Evolutionary conservation across 306 rosid species (phyloP).

Genomic region (Trifolium dubium): DNA sequence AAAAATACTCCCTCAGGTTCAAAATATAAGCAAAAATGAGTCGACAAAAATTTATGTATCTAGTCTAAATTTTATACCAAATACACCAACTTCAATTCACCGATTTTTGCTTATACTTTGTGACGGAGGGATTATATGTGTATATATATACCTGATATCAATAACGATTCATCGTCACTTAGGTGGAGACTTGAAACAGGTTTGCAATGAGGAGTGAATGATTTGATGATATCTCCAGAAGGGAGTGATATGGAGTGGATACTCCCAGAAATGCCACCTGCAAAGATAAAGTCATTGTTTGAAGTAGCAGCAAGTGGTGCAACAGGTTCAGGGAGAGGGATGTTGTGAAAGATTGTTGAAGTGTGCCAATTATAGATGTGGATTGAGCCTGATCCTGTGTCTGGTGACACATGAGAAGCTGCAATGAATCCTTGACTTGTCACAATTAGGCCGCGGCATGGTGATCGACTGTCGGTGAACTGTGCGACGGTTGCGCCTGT

Average conservation of each 20-base stretch:
- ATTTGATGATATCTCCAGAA: constrained; percentile 57
- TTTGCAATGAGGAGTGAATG: constrained; percentile 49
- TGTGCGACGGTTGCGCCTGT: constrained; percentile 44
- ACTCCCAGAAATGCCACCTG: constrained; percentile 72
- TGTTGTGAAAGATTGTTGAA: constrained; percentile 48
- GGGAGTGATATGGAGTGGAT: constrained; percentile 54
- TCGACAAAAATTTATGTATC: no score
- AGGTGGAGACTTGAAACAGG: constrained; percentile 60
- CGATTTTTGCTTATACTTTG: no score
- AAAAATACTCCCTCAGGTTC: no score
- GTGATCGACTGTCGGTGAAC: constrained; percentile 57
- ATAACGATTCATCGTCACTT: constrained; percentile 63
- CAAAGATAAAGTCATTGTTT: constrained; percentile 60
- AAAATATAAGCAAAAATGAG: no score
- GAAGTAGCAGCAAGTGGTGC: constrained; percentile 62
- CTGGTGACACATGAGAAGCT: constrained; percentile 60
- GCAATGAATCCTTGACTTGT: constrained; percentile 52
- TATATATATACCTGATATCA: constrained; percentile 54
- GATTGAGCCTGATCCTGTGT: constrained; percentile 63
- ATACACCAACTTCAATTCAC: no score
- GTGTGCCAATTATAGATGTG: constrained; percentile 70
- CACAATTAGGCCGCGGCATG: constrained; percentile 52
- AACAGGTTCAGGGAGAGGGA: constrained; percentile 63
- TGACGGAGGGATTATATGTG: no score
- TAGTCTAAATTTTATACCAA: no score